Base-by-base conservation (phyloP, 2,329 filamentous ascomycete genomes). In the Rutstroemia sp. region DNA sequence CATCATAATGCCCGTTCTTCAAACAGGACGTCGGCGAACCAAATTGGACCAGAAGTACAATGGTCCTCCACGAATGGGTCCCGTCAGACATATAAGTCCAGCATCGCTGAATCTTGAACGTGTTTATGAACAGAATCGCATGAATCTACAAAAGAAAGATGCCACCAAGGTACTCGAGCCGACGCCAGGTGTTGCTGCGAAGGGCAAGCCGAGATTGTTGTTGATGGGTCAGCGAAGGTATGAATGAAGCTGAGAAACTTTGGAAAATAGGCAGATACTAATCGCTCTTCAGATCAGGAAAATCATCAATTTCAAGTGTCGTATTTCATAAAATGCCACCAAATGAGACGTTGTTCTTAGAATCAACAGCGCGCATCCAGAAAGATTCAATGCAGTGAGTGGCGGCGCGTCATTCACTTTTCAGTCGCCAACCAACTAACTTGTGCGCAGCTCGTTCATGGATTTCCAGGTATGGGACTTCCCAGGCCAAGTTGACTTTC, bases 381-480 rank as follows among this genome's bases (percentile, higher is more conserved):
- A 96, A 95, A 69, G 91, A 96, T 65, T 89, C 88, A 3, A 92
- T 97, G 78, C 89, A 94, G 92, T 96, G 72, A 74, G 89, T 76
- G 3, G 21, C 1, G 10, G 21, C 25, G 4, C 10, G 2, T 34
- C 36, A 4, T 30, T 16, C 21, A 3, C 27, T 19, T 44, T 17
- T 16, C 17, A 27, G 16, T 56, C 23, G 30, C 44, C n/a, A 34
- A 46, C 25, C 16, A 36, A 36, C 60, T 65, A 38, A 64, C 38
- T 34, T n/a, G 25, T 17, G 39, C 23, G 6, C 45, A 96, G 91
- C 64, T 97, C 94, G 3, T 97, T 99, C 70, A 96, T 97, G 91
- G 92, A 97, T 70, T 96, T 97, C 64, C 92, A 97, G 73, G 89
- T 96, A 48, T 96, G 92, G 89, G 94, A 99, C 70, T 92, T 99